Evolutionary conservation across 345 rosid genomes (phyloP), one percentile per base, ranked within the genome.

Genomic region (Citrus mangshanensis): DNA sequence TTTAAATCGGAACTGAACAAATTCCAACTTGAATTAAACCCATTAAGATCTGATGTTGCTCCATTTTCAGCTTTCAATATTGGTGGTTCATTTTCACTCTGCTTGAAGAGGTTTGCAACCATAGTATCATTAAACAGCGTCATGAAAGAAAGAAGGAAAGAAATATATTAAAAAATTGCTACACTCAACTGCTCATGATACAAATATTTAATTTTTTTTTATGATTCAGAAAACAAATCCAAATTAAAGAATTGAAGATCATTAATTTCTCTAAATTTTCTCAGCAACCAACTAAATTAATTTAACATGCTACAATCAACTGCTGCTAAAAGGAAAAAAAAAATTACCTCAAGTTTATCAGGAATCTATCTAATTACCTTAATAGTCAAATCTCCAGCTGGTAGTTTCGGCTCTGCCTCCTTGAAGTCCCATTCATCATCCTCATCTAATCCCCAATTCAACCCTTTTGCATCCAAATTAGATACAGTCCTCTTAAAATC

Each of bases 391-490:
- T 22, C 69, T 60, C 3, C 64, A 37, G 24, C 55, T 6, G 28
- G 61, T 21, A 12, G 71, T 68, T 75, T 73, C 3, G 75, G 14
- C 37, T 76, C 85, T 62, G 85, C 85, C 71, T 55, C 86, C 67
- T 75, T 79, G 49, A 86, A 88, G 77, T 81, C 89, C 91, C 88
- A 88, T 7, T 78, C 85, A 51, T 81, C 83, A 24, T 84, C 85
- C 12, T 78, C 79, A 1, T 56, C 83, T 60, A 37, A 25, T 46
- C 32, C 25, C 24, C 76, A 77, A 81, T 67, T 68, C 69, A 80
- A 66, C 46, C 88, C 82, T 58, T 76, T 78, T 7, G 78, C 28
- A 75, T 75, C 79, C 73, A 77, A 77, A 51, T 69, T 77, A 63
- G 49, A 56, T 18, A 25, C 69, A 66, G 55, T 78, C 9, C 76